Percentiles rank a stretch among this genome's conserved stretches.
Conservation (phyloP, 148 eudicot species). For the Diospyros kaki region DNA sequence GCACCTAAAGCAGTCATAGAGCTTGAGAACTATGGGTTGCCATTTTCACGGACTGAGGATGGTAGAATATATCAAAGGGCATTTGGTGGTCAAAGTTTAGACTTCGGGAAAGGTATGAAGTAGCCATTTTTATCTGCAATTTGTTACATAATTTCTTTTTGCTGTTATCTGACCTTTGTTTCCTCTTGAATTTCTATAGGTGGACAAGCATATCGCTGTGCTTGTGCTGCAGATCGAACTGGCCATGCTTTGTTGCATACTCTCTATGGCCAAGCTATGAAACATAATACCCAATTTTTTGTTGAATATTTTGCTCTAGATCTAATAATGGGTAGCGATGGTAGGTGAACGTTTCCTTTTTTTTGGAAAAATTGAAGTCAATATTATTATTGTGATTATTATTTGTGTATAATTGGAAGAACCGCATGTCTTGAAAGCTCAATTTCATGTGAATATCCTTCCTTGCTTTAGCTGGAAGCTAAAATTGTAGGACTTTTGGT, state of each 20-base stretch:
- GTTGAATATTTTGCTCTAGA: conserved; percentile 98
- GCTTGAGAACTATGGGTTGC: conserved; percentile 96
- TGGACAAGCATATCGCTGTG: conserved; percentile 99
- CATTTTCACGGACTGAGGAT: conserved; percentile 97
- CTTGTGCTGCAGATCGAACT: conserved; percentile 99
- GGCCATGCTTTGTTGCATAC: conserved; percentile 96
- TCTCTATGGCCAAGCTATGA: conserved; percentile 98
- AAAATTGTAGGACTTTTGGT: neutral
- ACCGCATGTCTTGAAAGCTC: no score
- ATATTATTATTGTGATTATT: neutral
- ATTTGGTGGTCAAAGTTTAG: conserved; percentile 97
- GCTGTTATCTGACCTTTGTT: conserved; percentile 13
- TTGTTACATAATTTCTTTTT: neutral
- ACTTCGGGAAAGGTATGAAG: conserved; percentile 88
- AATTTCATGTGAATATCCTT: no score
- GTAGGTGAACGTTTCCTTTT: conserved; percentile 28
- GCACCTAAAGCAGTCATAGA: conserved; percentile 99
- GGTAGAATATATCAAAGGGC: conserved; percentile 99
- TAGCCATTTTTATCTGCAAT: neutral
- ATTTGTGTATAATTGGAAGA: neutral
- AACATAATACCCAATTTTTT: conserved; percentile 96
- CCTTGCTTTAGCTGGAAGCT: no score
- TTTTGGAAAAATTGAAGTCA: neutral
- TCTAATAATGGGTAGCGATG: conserved; percentile 87
- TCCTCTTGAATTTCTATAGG: conserved; percentile 37